These are phyloP conservation scores for Ophiocordyceps camponoti-rufipedis DNA, from an alignment of 2,329 filamentous ascomycete species.

Conservation along the genomic window DNA sequence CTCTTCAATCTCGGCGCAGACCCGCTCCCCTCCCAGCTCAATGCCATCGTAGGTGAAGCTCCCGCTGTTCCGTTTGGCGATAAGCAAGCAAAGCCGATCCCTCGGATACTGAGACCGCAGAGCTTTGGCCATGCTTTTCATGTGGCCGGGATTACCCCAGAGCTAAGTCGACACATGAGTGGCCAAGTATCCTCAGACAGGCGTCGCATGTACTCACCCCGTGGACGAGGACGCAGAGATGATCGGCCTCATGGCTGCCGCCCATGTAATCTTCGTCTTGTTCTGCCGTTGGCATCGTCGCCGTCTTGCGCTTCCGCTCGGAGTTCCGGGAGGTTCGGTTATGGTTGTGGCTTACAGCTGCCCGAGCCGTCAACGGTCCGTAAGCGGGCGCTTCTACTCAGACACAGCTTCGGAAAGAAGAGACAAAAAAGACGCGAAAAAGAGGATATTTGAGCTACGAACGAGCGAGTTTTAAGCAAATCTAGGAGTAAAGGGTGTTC, in stretches of 20 bases:
- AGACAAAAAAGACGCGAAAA: too few species aligned
- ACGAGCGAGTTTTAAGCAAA: too few species aligned
- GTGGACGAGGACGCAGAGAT: slow-evolving; percentile 63
- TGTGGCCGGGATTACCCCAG: slow-evolving; percentile 65
- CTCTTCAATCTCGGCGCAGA: slow-evolving; percentile 49
- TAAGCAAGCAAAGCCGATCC: slow-evolving; percentile 50
- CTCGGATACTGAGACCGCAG: slow-evolving; percentile 42
- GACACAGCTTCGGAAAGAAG: too few species aligned
- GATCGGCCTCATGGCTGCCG: slow-evolving; percentile 37
- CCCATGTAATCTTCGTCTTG: slow-evolving; percentile 19
- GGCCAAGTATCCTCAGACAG: background rate
- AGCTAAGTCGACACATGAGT: slow-evolving; percentile 22
- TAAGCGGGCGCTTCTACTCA: too few species aligned
- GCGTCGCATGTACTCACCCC: slow-evolving; percentile 31
- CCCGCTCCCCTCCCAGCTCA: slow-evolving; percentile 47
- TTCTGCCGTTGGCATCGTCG: background rate
- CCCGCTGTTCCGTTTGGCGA: slow-evolving; percentile 55
- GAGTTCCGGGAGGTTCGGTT: background rate
- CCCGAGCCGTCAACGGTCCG: too few species aligned
- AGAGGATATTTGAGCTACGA: too few species aligned
- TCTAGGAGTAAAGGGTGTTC: too few species aligned
- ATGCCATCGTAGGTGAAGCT: slow-evolving; percentile 56
- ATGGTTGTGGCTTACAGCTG: background rate
- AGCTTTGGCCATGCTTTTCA: slow-evolving; percentile 47
- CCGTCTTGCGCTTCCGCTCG: background rate